Evolutionary conservation across 2,329 filamentous ascomycete genomes (phyloP), one percentile per base, ranked within the genome.

Genomic region (Neofusicoccum ribis): DNA sequence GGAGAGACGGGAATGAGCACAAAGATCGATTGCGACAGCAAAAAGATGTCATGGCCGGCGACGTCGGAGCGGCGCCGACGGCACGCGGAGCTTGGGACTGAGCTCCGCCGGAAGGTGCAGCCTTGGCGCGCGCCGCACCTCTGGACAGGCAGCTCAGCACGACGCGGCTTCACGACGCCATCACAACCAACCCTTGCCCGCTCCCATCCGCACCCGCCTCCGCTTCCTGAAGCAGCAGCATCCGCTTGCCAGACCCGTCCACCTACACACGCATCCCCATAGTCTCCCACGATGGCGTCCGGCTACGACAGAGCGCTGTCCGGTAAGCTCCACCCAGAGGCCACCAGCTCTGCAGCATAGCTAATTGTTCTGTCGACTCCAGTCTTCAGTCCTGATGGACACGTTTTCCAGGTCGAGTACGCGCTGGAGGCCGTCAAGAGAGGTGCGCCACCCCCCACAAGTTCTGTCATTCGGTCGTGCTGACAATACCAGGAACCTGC

Each of bases 331-430:
- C 70, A 69, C 70, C 34, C 73, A 73, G 76, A 83, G 61, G 66
- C 64, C 69, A 72, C 67, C 59, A 51, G 62, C 66, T 46, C 44
- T n/a, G 20, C 56, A 62, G 43, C 23, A 60, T 63, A 73, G 70
- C 73, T 76, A 71, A 74, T 69, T 61, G 70, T 67, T 73, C 86
- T 82, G 86, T 78, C 68, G 50, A 67, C 70, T 77, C 70, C 73
- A 96, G 93, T 97, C 78, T 97, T 97, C 76, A 98, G 94, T 87
- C 95, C 95, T 76, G 95, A 99, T 83, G 95, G 95, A 81, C 95
- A 99, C 84, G 95, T 99, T 75, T 99, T 99, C 84, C 95, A 99
- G 82, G 95, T 99, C 76, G 95, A 99, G 86, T 99, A 99, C 87
- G 95, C 95, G 65, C 91, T 96, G 72, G 95, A 99, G 83, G 95